Base-by-base conservation (phyloP, 228 moss, liverwort and hornwort species). In the Sphagnum magellanicum region DNA sequence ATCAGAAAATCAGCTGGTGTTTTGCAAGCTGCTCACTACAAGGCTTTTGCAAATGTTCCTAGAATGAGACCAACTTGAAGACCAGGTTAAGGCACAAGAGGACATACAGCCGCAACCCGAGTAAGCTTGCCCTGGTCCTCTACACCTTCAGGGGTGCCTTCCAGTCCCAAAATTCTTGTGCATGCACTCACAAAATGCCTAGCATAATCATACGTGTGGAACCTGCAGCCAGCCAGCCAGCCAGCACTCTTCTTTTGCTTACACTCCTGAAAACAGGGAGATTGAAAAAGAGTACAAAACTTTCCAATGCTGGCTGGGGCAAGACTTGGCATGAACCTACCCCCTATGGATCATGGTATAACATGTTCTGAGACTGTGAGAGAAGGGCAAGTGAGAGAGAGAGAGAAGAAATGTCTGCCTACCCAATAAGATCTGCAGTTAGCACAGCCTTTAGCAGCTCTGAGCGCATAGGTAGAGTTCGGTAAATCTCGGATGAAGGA, bases 171-270 rank as follows among this genome's bases (percentile, higher is more conserved):
- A 74, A 95, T 92, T 57, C 95, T 85, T 67, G 95, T 95, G 65
- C 95, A 95, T 13, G 95, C 95, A 73, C 95, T 95, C 47, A 95
- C 95, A 77, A 95, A 95, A 74, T 95, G 95, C 74, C 95, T 76
- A 15, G 95, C 95, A 68, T 95, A 95, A 75, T 95, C 95, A 7
- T 95, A 95, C 9, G 95, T 95, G 69, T 95, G 95, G 69, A 95
- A 87, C 46, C 87, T 87, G 87, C 78, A 83, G 65, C 70, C 73
- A 64, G 67, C 49, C 73, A 64, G 67, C 49, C 59, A 76, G 67
- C 32, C 32, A 32, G 32, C 32, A 32, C 32, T 32, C 32, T 32
- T 32, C 32, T 32, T 32, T 32, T 32, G 32, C 32, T 32, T 32
- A 32, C 32, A 32, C 1, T 32, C 32, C 32, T 32, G 32, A 32